These are phyloP conservation scores for Penicillium crustosum DNA, from an alignment of 2,329 filamentous ascomycete species.

Conservation along the genomic window DNA sequence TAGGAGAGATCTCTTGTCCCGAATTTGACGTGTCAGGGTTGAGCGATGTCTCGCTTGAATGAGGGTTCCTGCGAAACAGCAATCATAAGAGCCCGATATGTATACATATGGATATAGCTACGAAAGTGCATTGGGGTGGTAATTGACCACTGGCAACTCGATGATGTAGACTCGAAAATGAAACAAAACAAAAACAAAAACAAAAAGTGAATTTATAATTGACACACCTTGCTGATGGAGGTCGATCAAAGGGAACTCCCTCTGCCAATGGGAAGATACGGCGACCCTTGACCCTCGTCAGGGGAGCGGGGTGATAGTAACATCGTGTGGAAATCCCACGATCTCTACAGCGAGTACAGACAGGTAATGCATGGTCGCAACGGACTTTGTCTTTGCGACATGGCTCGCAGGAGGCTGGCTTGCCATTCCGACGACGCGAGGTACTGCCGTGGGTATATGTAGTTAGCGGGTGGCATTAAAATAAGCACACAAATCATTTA, in stretches of 20 bases:
- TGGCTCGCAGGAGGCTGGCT: constrained; percentile 35
- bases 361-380: constrained; percentile 31
- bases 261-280: constrained; percentile 14
- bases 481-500: background rate
- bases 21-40: background rate
- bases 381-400: constrained; percentile 35
- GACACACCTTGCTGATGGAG: constrained; percentile 9
- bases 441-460: constrained; percentile 3
- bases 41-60: constrained; percentile 3
- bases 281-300: constrained; percentile 22
- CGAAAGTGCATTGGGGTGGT: background rate
- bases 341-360: constrained; percentile 30
- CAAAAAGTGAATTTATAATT: background rate
- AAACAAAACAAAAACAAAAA: background rate
- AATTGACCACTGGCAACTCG: background rate
- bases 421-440: constrained; percentile 32
- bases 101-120: background rate
- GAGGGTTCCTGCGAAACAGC: background rate
- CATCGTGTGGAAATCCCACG: constrained; percentile 25
- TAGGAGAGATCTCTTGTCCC: constrained; percentile 5
- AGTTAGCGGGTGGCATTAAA: background rate
- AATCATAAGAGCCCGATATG: background rate
- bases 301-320: constrained; percentile 36
- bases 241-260: constrained; percentile 14
- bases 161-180: background rate